These are phyloP conservation scores for Eucalyptus curtisii DNA, from an alignment of 345 rosid genomes.

Conservation along the genomic window DNA sequence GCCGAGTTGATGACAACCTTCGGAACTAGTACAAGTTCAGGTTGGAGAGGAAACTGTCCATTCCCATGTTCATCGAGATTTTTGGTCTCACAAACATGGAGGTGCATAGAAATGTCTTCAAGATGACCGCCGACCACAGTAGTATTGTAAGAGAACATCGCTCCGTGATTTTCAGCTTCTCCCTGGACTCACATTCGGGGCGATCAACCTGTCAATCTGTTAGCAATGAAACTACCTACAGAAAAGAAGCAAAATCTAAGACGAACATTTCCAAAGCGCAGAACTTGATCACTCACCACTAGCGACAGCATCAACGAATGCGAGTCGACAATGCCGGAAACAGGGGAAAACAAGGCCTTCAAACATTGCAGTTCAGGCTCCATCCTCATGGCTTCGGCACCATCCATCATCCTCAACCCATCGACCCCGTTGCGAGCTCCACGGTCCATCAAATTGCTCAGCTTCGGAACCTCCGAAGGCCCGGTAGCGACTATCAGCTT, in stretches of 20 bases:
- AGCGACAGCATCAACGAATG: constrained; percentile 82
- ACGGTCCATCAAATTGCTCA: constrained; percentile 37
- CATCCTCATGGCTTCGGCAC: constrained; percentile 63
- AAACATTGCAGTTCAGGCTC: constrained; percentile 73
- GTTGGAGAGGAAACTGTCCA: constrained; percentile 14
- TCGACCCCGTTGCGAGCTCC: constrained; percentile 55
- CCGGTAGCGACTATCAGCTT: constrained; percentile 81
- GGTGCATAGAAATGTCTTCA: constrained; percentile 39
- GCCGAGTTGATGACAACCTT: constrained; percentile 72
- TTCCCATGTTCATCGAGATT: constrained; percentile 21
- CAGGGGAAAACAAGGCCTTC: constrained; percentile 69
- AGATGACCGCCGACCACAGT: constrained; percentile 53
- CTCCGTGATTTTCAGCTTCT: constrained; percentile 56
- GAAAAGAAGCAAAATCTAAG: not conserved
- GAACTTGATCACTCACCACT: constrained; percentile 29
- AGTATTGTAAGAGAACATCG: constrained; percentile 74
- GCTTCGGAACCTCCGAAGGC: constrained; percentile 43
- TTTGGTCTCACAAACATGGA: constrained; percentile 39
- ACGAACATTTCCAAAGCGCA: not conserved
- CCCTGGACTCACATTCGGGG: constrained; percentile 45
- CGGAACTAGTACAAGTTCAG: constrained; percentile 53
- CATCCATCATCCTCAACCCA: constrained; percentile 58
- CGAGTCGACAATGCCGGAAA: constrained; percentile 69
- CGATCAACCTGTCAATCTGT: constrained; percentile 22
- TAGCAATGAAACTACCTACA: constrained; percentile 12